Conservation (phyloP, 75 land plant genomes). For the Larix kaempferi region DNA sequence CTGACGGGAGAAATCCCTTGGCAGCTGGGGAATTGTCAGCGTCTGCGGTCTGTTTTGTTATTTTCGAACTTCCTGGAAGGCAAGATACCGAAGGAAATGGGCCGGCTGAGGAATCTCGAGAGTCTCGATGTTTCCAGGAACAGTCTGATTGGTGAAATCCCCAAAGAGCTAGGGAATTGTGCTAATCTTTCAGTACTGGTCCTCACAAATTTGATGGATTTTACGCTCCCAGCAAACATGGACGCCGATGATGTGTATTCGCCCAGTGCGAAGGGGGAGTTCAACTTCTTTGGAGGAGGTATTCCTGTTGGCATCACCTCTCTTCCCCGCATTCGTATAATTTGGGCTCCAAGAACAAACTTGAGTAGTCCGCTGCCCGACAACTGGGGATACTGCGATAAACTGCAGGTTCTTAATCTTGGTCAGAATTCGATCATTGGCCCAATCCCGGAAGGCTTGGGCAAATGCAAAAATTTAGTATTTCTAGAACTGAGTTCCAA, state of each 20-base stretch:
- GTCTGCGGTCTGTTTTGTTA: slow-evolving; percentile 36
- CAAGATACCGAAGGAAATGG: slow-evolving; percentile 49
- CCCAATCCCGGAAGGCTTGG: slow-evolving; percentile 38
- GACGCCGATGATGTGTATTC: neutral
- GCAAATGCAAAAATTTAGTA: slow-evolving; percentile 44
- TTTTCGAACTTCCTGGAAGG: slow-evolving; percentile 59
- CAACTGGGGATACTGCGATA: slow-evolving; percentile 37
- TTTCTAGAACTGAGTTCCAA: slow-evolving; percentile 71
- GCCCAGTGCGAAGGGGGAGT: slow-evolving; percentile 29
- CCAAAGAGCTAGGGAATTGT: slow-evolving; percentile 44
- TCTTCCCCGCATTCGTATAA: slow-evolving; percentile 43
- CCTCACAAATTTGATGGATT: slow-evolving; percentile 41
- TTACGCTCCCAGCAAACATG: neutral
- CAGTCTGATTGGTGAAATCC: slow-evolving; percentile 43
- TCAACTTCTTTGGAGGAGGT: slow-evolving; percentile 56
- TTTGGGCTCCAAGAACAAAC: slow-evolving; percentile 83
- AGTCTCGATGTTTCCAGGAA: slow-evolving; percentile 47
- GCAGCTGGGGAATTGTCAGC: slow-evolving; percentile 49
- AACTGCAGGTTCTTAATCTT: slow-evolving; percentile 58
- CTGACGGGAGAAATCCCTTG: slow-evolving; percentile 48
- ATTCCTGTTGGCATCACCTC: slow-evolving; percentile 42
- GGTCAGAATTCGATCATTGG: slow-evolving; percentile 58
- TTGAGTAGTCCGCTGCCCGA: slow-evolving; percentile 46
- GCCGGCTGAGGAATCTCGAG: slow-evolving; percentile 36
- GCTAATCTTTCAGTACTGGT: slow-evolving; percentile 32